Conservation (phyloP, 2,329 filamentous ascomycete genomes). For the Xylaria sp. region DNA sequence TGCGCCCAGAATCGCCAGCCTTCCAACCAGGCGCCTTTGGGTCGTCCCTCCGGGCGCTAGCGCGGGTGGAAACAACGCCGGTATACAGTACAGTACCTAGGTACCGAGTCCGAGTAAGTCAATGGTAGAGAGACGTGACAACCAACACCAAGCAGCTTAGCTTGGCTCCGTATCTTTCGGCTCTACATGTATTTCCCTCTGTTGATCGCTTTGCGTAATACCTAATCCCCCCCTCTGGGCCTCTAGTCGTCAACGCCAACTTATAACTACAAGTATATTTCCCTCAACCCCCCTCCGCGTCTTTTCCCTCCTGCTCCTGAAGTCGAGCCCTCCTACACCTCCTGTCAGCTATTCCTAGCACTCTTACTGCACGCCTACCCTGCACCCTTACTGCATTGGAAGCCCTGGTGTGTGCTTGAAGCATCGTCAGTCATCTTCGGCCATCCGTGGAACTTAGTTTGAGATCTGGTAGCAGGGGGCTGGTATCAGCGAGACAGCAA, state of each 20-base stretch:
- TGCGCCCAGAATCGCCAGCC: neutral
- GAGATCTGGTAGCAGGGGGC: conserved; percentile 14
- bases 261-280: conserved; percentile 17
- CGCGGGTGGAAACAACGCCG: conserved; percentile 14
- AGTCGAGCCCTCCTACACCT: conserved; percentile 14
- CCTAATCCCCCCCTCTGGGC: neutral
- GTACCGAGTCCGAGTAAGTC: too few relatives aligned
- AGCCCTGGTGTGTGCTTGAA: conserved; percentile 1
- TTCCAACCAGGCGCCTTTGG: neutral
- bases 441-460: conserved; percentile 4
- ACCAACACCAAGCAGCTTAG: neutral
- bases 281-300: conserved; percentile 7
- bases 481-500: conserved; percentile 20
- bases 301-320: conserved; percentile 2
- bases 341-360: conserved; percentile 2
- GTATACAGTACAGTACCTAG: conserved; percentile 13
- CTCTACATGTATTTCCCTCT: conserved; percentile 22
- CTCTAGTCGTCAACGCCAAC: conserved; percentile 1
- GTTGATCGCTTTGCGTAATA: conserved; percentile 22
- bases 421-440: conserved; percentile 13
- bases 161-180: conserved; percentile 20
- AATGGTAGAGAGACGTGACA: neutral
- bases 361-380: conserved; percentile 5
- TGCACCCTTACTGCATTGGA: conserved; percentile 13
- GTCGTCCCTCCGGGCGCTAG: conserved; percentile 17